Evolutionary conservation across 2,329 filamentous ascomycete genomes (phyloP).

Genomic region (Chaetomiaceae sp.): DNA sequence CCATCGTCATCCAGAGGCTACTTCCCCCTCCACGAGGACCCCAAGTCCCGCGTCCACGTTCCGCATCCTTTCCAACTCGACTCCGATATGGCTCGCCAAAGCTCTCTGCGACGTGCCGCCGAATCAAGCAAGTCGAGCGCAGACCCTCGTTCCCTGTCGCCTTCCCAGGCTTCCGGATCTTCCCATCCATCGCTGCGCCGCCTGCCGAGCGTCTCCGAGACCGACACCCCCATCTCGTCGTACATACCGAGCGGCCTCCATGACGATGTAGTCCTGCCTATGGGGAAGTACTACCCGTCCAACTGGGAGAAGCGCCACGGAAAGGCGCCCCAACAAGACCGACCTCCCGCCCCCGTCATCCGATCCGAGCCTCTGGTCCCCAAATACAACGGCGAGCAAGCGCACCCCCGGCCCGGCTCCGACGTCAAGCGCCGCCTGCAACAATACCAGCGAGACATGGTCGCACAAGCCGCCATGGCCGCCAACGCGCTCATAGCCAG

Average conservation of each 20-base stretch:
- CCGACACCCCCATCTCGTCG: conserved; percentile 44
- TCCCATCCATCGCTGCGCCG: conserved; percentile 18
- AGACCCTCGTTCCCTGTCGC: background rate
- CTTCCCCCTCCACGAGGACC: conserved; percentile 57
- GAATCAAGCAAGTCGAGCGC: conserved; percentile 25
- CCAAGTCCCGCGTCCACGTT: conserved; percentile 41
- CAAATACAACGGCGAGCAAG: conserved; percentile 21
- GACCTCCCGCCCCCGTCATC: conserved; percentile 16
- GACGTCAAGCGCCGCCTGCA: conserved; percentile 50
- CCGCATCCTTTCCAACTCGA: conserved; percentile 50
- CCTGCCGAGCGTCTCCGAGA: conserved; percentile 30
- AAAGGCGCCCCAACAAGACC: conserved; percentile 5
- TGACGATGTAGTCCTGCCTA: conserved; percentile 44
- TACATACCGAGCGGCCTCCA: conserved; percentile 46
- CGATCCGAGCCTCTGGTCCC: conserved; percentile 37
- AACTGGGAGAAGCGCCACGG: conserved; percentile 49
- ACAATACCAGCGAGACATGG: conserved; percentile 60
- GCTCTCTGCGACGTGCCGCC: conserved; percentile 33
- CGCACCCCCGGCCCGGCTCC: conserved; percentile 37
- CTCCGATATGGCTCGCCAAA: conserved; percentile 36
- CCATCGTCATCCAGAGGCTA: conserved; percentile 45
- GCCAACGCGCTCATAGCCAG: conserved; percentile 27
- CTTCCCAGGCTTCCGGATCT: background rate
- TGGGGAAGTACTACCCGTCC: conserved; percentile 61
- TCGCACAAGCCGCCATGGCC: conserved; percentile 51